Evolutionary conservation across 2,329 filamentous ascomycete species (phyloP), one percentile per base, ranked within the genome.

Genomic region (Stachybotrys elegans): DNA sequence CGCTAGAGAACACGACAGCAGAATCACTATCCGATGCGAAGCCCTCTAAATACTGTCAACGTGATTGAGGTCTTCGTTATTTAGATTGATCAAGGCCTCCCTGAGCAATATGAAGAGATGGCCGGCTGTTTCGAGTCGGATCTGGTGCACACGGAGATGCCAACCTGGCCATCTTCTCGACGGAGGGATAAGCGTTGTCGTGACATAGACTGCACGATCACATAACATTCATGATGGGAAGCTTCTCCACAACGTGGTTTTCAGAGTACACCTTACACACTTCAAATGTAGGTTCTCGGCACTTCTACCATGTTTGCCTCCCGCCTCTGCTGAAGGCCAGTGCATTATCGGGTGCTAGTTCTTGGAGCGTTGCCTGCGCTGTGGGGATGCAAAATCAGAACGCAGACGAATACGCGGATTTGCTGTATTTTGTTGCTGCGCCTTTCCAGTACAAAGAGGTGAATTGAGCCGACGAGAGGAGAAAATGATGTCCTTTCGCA

Each of bases 351-450:
- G 55, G 57, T 2, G 58, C 58, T 4, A 57, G 31, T 32, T 62
- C 47, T 4, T 16, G 21, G 11, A 48, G 21, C 3, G 22, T 16
- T 14, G 38, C 22, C 58, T 34, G 57, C 44, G 64, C 66, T 1
- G 54, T 57, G 0, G 66, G 65, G 5, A 70, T 65, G 22, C 60
- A 63, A 43, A 72, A 72, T 4, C 55, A 61, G 42, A 72, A 71
- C 1, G 66, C 47, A 2, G 69, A 72, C 0, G 69, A 72, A 50
- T 72, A 71, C 13, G 67, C 67, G 36, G 70, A 68, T 46, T 70
- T 70, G 43, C 61, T 56, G 45, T 71, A 71, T 48, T 71, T 71
- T 2, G 68, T 63, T 8, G 37, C 16, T 6, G 40, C 40, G 2
- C 38, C 43, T 22, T 48, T 48, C 11, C 40, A 46, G 8, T 34